A percentile compares a stretch with the other conserved stretches of the same genome.
Evolutionary conservation across 2,329 filamentous ascomycete species (phyloP).

Genomic region (Macrophomina phaseolina): DNA sequence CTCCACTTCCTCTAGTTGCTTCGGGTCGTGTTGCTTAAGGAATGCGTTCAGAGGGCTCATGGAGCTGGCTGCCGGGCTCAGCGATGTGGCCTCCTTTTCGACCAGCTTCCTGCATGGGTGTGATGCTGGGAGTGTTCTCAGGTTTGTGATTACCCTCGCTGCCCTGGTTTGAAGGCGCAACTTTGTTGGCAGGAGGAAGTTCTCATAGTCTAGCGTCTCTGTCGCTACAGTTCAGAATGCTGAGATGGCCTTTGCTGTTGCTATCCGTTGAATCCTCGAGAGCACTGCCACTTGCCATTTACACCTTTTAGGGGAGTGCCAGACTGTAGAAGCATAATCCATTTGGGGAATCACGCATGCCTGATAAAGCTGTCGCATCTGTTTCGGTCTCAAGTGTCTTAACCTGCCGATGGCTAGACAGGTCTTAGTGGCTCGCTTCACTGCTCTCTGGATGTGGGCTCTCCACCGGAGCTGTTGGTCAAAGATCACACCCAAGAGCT

Average conservation of each 20-base stretch:
- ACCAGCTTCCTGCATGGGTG: neutral
- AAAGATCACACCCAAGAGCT: constrained; percentile 38
- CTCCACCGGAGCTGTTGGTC: constrained; percentile 34
- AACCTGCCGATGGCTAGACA: constrained; percentile 32
- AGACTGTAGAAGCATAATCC: constrained; percentile 36
- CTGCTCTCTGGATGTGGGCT: constrained; percentile 30
- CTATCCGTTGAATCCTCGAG: neutral
- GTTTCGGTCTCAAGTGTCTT: constrained; percentile 31
- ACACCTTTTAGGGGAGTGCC: constrained; percentile 33
- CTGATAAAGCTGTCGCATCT: constrained; percentile 37
- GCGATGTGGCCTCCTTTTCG: neutral
- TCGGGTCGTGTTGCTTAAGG: neutral
- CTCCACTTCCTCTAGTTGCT: neutral
- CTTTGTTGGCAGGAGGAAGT: constrained; percentile 6
- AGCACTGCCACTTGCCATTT: constrained; percentile 8
- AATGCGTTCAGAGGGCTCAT: neutral
- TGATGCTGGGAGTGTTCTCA: neutral
- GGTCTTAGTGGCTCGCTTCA: constrained; percentile 31
- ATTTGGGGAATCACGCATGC: constrained; percentile 33
- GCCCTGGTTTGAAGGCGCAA: neutral
- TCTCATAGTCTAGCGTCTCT: constrained; percentile 5
- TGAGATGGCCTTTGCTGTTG: constrained; percentile 1
- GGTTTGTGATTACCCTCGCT: neutral
- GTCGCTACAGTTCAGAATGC: neutral
- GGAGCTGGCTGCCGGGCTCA: neutral